Percentiles rank a stretch among this genome's conserved stretches.
These are phyloP conservation scores for Amyloporia xantha DNA, from an alignment of 768 basidiomycete genomes.

Conservation along the genomic window DNA sequence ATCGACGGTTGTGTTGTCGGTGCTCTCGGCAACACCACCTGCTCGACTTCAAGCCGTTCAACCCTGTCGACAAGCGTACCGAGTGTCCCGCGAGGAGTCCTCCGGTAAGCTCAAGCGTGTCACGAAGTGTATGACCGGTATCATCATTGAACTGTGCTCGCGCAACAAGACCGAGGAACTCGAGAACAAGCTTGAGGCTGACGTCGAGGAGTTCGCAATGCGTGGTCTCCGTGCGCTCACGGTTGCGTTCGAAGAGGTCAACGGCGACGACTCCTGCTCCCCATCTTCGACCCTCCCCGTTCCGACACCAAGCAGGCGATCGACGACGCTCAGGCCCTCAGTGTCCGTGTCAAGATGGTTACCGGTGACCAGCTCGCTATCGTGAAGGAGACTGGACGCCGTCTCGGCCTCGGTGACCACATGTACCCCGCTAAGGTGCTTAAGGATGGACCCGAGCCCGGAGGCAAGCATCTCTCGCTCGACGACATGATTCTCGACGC, in stretches of 20 bases:
- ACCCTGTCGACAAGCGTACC: no score
- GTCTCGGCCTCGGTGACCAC: no score
- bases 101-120: constrained; percentile 96
- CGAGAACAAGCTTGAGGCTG: no score
- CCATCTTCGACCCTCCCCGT: constrained; percentile 97
- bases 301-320: constrained; percentile 99
- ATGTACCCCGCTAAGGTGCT: constrained; percentile 96
- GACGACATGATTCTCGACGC: no score
- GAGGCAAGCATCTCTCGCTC: constrained; percentile 73
- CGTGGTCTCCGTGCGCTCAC: no score
- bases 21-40: constrained; percentile 70
- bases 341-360: no score
- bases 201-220: no score
- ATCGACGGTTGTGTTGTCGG: constrained; percentile 85
- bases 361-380: constrained; percentile 99
- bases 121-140: constrained; percentile 99
- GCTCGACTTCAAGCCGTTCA: no score
- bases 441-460: constrained; percentile 90
- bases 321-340: constrained; percentile 91
- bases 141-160: constrained; percentile 94
- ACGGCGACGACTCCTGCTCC: constrained; percentile 86
- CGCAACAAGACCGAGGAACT: constrained; percentile 94
- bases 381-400: constrained; percentile 97
- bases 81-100: constrained; percentile 91
- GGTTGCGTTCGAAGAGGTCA: constrained; percentile 90